A percentile compares a stretch with the other conserved stretches of the same genome.
Evolutionary conservation across 306 rosid genomes (phyloP).

Genomic region (Mimosa pudica): DNA sequence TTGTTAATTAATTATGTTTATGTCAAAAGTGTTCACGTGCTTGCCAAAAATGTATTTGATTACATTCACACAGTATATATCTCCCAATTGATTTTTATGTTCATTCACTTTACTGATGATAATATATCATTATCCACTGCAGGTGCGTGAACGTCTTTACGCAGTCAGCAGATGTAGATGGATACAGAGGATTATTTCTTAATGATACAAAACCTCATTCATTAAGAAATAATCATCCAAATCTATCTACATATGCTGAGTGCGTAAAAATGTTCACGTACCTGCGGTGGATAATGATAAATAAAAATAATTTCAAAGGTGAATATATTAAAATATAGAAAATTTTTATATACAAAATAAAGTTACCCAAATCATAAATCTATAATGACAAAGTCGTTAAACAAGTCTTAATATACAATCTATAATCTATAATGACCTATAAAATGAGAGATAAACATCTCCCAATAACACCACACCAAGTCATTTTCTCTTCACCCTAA

Average conservation of each 20-base stretch:
- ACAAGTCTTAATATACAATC: neutral
- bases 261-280: neutral
- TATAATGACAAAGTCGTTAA: neutral
- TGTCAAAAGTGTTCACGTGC: neutral
- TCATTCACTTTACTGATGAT: neutral
- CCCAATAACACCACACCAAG: neutral
- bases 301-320: neutral
- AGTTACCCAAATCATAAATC: neutral
- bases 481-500: too few species aligned
- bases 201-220: neutral
- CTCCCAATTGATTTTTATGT: neutral
- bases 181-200: too few species aligned
- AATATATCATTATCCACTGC: too few species aligned
- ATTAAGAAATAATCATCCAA: neutral
- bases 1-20: neutral
- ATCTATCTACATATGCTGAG: neutral
- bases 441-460: neutral
- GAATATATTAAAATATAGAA: neutral
- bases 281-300: neutral
- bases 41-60: neutral
- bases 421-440: neutral
- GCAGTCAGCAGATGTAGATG: too few species aligned
- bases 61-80: neutral
- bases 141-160: too few species aligned
- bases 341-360: neutral